phyloP scores from a whole-genome alignment of 257 asterid species.

The Plantago ovata region DNA sequence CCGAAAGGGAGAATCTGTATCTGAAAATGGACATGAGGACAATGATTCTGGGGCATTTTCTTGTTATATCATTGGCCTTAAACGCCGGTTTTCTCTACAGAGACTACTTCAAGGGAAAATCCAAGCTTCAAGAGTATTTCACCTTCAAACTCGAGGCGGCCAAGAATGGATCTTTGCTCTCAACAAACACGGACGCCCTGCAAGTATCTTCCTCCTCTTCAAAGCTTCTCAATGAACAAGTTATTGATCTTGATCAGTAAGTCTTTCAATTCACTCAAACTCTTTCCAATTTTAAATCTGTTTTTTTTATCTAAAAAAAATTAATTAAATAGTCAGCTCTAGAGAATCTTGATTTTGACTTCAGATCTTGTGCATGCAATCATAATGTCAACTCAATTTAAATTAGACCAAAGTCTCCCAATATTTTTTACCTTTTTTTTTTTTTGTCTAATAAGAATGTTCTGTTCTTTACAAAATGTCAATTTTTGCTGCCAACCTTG shows the following conservation, averaged over 20 bases:
- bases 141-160: conserved; percentile 24
- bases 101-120: conserved; percentile 40
- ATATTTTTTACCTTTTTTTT: neutral
- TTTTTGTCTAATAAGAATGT: conserved; percentile 2
- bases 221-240: conserved; percentile 29
- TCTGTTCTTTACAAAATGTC: neutral
- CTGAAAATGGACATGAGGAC: conserved; percentile 30
- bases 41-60: conserved; percentile 46
- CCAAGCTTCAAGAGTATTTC: conserved; percentile 28
- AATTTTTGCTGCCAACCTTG: conserved; percentile 1
- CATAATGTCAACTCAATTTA: conserved; percentile 6
- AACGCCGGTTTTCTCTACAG: conserved; percentile 49
- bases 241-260: conserved; percentile 83
- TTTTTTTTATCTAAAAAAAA: too few species aligned
- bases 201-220: conserved; percentile 26
- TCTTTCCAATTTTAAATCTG: neutral
- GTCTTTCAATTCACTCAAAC: conserved; percentile 21
- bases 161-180: conserved; percentile 37
- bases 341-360: conserved; percentile 24
- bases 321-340: too few species aligned
- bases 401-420: neutral
- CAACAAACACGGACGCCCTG: conserved; percentile 24
- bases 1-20: neutral
- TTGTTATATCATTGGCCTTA: conserved; percentile 48
- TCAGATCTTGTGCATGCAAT: conserved; percentile 28